phyloP scores from a whole-genome alignment of 2,329 filamentous ascomycete species.

The Botryotinia narcissicola region DNA sequence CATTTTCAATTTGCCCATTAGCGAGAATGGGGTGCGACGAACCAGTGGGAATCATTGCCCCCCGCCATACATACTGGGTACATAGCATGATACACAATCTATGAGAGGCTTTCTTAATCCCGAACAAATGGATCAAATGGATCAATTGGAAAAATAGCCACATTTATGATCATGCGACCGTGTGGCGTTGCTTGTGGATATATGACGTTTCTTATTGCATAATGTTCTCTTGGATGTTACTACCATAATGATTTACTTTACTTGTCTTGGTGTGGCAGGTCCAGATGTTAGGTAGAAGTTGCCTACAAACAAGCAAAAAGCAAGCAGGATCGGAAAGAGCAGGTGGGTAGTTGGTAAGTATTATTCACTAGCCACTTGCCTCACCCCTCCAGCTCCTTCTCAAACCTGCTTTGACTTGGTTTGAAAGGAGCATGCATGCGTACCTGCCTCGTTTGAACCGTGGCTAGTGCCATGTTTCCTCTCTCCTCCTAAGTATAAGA shows the following conservation, averaged over 20 bases:
- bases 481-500: background rate
- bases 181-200: background rate
- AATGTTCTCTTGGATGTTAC: background rate
- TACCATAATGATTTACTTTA: background rate
- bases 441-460: background rate
- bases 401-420: background rate
- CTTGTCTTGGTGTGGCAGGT: background rate
- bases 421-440: background rate
- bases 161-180: conserved; percentile 1
- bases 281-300: background rate
- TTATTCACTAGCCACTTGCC: background rate
- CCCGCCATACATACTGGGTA: background rate
- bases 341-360: background rate
- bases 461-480: background rate
- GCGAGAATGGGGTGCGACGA: background rate
- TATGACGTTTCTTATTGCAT: conserved; percentile 6
- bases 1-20: conserved; percentile 7
- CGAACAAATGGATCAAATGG: background rate
- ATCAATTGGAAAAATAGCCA: background rate
- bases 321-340: background rate
- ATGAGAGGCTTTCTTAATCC: background rate
- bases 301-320: background rate
- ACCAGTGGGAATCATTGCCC: background rate
- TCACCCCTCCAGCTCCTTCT: too few relatives aligned
- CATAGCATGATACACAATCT: background rate